These are phyloP conservation scores for Yamadazyma dushanensis DNA, from an alignment of 1,139 yeast genomes.

Conservation along the genomic window DNA sequence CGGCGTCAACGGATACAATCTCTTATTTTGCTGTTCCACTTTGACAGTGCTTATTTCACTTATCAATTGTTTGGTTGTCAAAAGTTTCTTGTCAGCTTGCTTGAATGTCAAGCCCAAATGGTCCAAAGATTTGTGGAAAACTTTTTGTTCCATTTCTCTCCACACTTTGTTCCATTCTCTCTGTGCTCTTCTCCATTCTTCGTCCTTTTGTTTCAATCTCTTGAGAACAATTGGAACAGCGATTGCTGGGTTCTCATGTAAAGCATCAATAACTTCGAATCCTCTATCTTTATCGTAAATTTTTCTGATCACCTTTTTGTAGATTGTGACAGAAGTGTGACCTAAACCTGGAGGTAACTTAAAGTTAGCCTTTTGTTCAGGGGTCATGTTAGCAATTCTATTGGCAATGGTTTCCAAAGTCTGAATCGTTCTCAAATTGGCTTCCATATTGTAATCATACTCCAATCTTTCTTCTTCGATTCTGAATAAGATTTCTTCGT, in stretches of 20 bases:
- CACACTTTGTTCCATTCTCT: constrained; percentile 99
- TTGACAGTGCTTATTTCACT: constrained; percentile 92
- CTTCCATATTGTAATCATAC: constrained; percentile 93
- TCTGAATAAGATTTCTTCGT: constrained; percentile 91
- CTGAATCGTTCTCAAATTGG: constrained; percentile 91
- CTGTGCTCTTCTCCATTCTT: constrained; percentile 98
- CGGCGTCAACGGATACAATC: constrained; percentile 85
- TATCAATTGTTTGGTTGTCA: constrained; percentile 86
- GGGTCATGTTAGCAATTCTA: constrained; percentile 88
- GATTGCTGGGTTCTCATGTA: constrained; percentile 91
- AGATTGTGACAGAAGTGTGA: constrained; percentile 84
- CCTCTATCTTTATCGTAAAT: constrained; percentile 94
- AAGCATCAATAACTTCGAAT: constrained; percentile 91
- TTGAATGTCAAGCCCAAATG: constrained; percentile 94
- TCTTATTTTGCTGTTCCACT: constrained; percentile 76
- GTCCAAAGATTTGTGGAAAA: constrained; percentile 88
- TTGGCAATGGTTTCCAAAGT: constrained; percentile 94
- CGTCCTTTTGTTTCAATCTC: constrained; percentile 94
- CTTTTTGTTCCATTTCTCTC: constrained; percentile 97
- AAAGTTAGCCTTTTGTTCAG: constrained; percentile 83
- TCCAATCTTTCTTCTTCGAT: constrained; percentile 98
- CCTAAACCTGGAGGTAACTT: constrained; percentile 93
- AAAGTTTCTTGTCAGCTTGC: constrained; percentile 89
- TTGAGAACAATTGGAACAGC: constrained; percentile 93
- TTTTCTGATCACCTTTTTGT: constrained; percentile 89